Base-by-base conservation (phyloP, 768 basidiomycete species). In the Hemileccinum impolitum region DNA sequence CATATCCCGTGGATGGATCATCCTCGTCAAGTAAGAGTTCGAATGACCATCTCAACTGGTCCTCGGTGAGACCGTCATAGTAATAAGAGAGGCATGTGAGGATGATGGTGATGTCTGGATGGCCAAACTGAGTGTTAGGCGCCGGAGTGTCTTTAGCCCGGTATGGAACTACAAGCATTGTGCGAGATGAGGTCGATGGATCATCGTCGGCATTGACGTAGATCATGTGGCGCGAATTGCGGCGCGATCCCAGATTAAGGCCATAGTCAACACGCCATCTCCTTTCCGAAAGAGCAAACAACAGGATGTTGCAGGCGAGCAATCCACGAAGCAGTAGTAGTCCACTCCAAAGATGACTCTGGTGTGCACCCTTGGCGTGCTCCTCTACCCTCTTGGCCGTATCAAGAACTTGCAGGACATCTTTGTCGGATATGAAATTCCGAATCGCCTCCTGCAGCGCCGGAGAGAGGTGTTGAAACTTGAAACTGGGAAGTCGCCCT, bases 241-340 rank as follows among this genome's bases (percentile, higher is more conserved):
- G n/a, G n/a, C n/a, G n/a, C n/a, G n/a, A n/a, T n/a, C n/a, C 23
- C 23, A 23, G 21, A 9, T 19, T 5, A 1, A 61, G 60, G 3
- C 68, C 68, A 52, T 62, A 70, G 28, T 70, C 58, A 3, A 70
- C 69, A 4, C 67, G 50, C 67, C 67, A 71, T 30, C 67, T 54
- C n/a, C 60, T 48, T 8, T 69, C 64, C 15, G 50, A 50, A 13
- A 70, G 51, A 7, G 54, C 58, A 44, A 59, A 59, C 2, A 57
- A 23, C 0, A 70, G 52, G 7, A 64, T 57, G 2, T 60, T 63
- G 7, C 47, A 55, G 14, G 58, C 53, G 3, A 70, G n/a, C n/a
- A 70, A 55, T 1, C 69, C 69, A 8, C 69, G 67, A 13, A 70
- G 40, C 3, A 68, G 50, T 10, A 70, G 50, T 7, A 69, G 36